These are phyloP conservation scores for Yarrowia divulgata DNA, from an alignment of 805 yeast species.

Conservation along the genomic window DNA sequence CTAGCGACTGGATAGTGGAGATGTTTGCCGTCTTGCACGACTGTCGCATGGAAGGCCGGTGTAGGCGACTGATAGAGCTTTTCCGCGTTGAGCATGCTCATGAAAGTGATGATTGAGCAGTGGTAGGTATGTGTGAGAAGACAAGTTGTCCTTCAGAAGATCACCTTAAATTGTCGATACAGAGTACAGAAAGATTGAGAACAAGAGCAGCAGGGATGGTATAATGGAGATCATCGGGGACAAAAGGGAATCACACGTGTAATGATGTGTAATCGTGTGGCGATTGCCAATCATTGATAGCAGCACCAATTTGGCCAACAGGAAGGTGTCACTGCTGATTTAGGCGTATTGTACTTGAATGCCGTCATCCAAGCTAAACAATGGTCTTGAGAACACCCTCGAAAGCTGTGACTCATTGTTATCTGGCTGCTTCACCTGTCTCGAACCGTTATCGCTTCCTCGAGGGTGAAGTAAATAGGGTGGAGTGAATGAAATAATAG, in stretches of 20 bases:
- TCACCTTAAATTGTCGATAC: too few relatives aligned
- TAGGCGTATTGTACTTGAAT: too few relatives aligned
- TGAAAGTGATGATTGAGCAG: background rate
- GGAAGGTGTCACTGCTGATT: too few relatives aligned
- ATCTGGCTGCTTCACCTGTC: constrained; percentile 20
- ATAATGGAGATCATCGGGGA: too few relatives aligned
- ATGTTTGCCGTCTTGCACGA: background rate
- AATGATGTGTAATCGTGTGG: too few relatives aligned
- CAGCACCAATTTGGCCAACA: too few relatives aligned
- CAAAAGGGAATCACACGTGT: too few relatives aligned
- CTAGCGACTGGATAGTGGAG: constrained; percentile 8
- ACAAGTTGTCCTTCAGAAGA: background rate
- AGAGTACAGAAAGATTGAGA: too few relatives aligned
- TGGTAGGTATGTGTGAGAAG: background rate
- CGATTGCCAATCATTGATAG: too few relatives aligned
- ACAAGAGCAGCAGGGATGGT: too few relatives aligned
- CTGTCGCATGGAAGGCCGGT: constrained; percentile 8
- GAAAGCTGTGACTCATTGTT: constrained; percentile 7
- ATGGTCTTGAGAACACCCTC: too few relatives aligned
- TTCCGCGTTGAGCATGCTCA: background rate
- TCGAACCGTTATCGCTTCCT: constrained; percentile 19
- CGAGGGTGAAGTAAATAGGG: constrained; percentile 22
- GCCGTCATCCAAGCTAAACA: too few relatives aligned
- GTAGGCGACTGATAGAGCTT: constrained; percentile 11
- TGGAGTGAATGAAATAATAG: background rate